These are phyloP conservation scores for Diaporthe aspalathi DNA, from an alignment of 2,329 filamentous ascomycete species.

Conservation along the genomic window DNA sequence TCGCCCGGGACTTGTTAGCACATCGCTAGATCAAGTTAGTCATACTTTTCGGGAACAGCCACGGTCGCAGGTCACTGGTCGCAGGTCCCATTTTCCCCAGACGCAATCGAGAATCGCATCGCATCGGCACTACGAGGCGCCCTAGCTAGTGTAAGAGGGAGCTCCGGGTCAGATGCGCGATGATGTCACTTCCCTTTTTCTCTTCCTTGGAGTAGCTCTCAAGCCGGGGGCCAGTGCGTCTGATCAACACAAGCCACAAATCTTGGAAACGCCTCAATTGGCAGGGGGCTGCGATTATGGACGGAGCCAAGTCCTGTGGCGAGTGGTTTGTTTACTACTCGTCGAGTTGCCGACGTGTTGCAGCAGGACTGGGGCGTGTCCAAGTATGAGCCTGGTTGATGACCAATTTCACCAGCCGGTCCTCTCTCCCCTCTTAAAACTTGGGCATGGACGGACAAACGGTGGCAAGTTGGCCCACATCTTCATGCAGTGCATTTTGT, in stretches of 20 bases:
- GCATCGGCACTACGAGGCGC: constrained; percentile 13
- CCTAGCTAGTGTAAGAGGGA: neutral
- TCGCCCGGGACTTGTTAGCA: neutral
- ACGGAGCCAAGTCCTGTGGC: neutral
- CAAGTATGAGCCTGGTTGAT: neutral
- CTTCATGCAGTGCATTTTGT: neutral
- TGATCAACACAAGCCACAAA: constrained; percentile 12
- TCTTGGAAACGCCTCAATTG: constrained; percentile 25
- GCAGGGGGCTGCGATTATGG: neutral
- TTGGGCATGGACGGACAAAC: neutral
- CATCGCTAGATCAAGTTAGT: no score
- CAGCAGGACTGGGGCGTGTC: neutral
- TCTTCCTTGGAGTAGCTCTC: neutral
- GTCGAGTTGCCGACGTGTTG: neutral
- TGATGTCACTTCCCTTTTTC: constrained; percentile 33
- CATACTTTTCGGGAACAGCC: no score
- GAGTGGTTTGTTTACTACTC: constrained; percentile 6
- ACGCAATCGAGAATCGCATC: neutral
- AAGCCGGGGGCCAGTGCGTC: constrained; percentile 1
- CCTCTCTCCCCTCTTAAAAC: neutral
- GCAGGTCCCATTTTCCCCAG: constrained; percentile 15
- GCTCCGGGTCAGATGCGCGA: constrained; percentile 29
- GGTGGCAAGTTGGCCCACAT: neutral
- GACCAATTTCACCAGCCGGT: neutral
- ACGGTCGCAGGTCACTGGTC: no score